Evolutionary conservation across 2,329 filamentous ascomycete species (phyloP).

Genomic region (Claviceps sp.): DNA sequence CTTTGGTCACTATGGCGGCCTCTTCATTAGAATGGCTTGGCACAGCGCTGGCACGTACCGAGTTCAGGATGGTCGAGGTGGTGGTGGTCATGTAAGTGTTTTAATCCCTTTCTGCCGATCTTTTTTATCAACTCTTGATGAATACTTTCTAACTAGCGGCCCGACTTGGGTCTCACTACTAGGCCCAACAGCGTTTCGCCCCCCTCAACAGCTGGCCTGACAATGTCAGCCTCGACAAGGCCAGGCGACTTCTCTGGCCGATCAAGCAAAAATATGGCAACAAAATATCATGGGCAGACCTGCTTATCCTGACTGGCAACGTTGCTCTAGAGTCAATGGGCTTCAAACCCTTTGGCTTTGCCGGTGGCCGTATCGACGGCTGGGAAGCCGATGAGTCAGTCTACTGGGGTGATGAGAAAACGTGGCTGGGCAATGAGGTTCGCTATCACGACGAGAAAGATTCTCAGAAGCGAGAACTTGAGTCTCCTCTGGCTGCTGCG

Average conservation of each 20-base stretch:
- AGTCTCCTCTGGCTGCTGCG: conserved; percentile 52
- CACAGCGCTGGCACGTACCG: conserved; percentile 71
- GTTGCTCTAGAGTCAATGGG: conserved; percentile 68
- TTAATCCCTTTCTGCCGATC: neutral
- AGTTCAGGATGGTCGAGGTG: conserved; percentile 60
- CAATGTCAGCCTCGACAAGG: conserved; percentile 68
- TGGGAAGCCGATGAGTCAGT: conserved; percentile 65
- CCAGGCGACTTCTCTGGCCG: conserved; percentile 64
- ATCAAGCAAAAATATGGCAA: conserved; percentile 77
- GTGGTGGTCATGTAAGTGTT: conserved; percentile 41
- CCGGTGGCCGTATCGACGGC: conserved; percentile 56
- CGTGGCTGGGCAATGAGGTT: conserved; percentile 62
- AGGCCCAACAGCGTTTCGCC: conserved; percentile 65
- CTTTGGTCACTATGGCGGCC: conserved; percentile 67
- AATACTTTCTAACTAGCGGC: neutral
- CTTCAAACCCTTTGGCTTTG: conserved; percentile 60
- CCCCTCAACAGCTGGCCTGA: conserved; percentile 73
- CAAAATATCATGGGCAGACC: conserved; percentile 71
- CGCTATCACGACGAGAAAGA: conserved; percentile 46
- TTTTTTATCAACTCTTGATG: too few species aligned
- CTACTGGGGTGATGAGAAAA: conserved; percentile 65
- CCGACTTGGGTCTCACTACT: neutral
- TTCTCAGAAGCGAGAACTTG: conserved; percentile 49
- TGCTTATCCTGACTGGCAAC: conserved; percentile 59
- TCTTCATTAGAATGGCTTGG: conserved; percentile 74